These are phyloP conservation scores for Mariannaea elegans DNA, from an alignment of 2,329 filamentous ascomycete species.

Conservation along the genomic window DNA sequence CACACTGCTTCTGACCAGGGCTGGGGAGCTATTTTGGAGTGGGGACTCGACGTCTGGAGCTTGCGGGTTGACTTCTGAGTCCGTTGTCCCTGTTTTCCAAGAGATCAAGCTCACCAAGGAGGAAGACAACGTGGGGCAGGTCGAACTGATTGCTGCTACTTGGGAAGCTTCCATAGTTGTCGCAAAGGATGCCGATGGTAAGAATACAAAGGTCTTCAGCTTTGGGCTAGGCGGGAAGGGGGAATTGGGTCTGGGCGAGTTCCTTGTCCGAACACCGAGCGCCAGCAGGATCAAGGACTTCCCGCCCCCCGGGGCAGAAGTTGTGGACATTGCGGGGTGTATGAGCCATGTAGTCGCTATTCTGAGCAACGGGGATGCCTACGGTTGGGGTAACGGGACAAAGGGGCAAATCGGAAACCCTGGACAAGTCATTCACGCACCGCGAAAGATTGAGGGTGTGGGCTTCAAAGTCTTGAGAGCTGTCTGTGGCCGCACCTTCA, in stretches of 20 bases:
- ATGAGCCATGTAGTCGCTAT: slow-evolving; percentile 82
- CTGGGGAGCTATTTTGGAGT: slow-evolving; percentile 69
- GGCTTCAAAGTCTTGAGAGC: slow-evolving; percentile 72
- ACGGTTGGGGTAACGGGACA: slow-evolving; percentile 87
- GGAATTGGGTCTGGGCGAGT: slow-evolving; percentile 72
- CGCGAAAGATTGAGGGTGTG: slow-evolving; percentile 66
- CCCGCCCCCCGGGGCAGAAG: slow-evolving; percentile 64
- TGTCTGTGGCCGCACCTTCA: slow-evolving; percentile 87
- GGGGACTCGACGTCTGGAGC: slow-evolving; percentile 68
- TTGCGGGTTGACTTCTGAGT: slow-evolving; percentile 55
- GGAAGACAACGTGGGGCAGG: slow-evolving; percentile 39
- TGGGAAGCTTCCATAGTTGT: slow-evolving; percentile 80
- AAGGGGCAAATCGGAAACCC: slow-evolving; percentile 83
- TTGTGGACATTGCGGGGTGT: slow-evolving; percentile 74
- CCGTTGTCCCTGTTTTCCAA: slow-evolving; percentile 50
- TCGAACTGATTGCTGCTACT: slow-evolving; percentile 70
- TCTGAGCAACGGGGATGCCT: slow-evolving; percentile 77
- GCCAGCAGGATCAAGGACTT: slow-evolving; percentile 67
- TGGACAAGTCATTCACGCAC: slow-evolving; percentile 62
- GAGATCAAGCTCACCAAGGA: slow-evolving; percentile 46
- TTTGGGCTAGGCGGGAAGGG: slow-evolving; percentile 75
- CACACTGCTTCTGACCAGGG: slow-evolving; percentile 74
- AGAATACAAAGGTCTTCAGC: slow-evolving; percentile 63
- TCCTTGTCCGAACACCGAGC: slow-evolving; percentile 58
- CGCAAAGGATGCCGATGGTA: slow-evolving; percentile 52